Evolutionary conservation across 1,139 yeast genomes (phyloP).

Genomic region (Lodderomyces metapsilosis): DNA sequence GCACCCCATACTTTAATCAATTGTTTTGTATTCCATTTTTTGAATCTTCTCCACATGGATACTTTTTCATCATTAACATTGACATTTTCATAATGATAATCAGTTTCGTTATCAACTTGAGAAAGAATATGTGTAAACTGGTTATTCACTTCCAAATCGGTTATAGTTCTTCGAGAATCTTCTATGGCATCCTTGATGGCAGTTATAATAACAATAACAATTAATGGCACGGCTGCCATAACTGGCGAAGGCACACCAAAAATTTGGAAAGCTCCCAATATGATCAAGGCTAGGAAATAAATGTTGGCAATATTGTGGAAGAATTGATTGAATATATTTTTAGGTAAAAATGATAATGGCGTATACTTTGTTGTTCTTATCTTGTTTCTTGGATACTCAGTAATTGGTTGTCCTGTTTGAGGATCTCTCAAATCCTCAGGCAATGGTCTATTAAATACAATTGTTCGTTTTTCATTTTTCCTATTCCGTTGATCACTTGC

Average conservation of each 20-base stretch:
- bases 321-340: conserved; percentile 51
- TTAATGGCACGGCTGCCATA: conserved; percentile 57
- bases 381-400: conserved; percentile 50
- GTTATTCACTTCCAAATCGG: conserved; percentile 56
- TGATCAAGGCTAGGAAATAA: conserved; percentile 50
- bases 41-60: conserved; percentile 60
- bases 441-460: conserved; percentile 67
- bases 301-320: conserved; percentile 52
- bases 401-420: conserved; percentile 30
- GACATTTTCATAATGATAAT: conserved; percentile 29
- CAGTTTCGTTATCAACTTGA: conserved; percentile 17
- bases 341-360: conserved; percentile 54
- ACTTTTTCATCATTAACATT: conserved; percentile 50
- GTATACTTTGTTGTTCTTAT: conserved; percentile 62
- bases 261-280: conserved; percentile 52
- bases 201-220: conserved; percentile 55
- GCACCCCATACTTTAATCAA: conserved; percentile 29
- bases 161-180: conserved; percentile 52
- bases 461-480: conserved; percentile 46
- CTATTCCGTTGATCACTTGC: conserved; percentile 41
- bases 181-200: conserved; percentile 59
- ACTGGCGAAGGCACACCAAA: conserved; percentile 60
- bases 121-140: conserved; percentile 46
- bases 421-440: conserved; percentile 62
- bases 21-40: conserved; percentile 45